Base-by-base conservation (phyloP, 2,329 filamentous ascomycete genomes). In the Karstenula rhodostoma region DNA sequence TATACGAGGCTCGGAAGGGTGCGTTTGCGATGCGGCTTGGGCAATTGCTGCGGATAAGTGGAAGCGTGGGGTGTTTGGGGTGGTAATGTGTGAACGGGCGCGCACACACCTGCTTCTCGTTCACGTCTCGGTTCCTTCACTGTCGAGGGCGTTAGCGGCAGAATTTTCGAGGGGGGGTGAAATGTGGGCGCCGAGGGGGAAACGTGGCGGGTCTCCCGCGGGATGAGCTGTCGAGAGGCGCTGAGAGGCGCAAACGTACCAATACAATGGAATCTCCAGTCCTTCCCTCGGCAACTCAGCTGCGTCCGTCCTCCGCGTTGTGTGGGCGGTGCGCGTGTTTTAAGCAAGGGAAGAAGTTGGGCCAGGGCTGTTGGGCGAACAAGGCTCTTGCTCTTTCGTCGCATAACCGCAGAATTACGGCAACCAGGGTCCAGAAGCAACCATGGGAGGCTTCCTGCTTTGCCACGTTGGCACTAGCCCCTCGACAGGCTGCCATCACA, bases 261-360 rank as follows among this genome's bases (percentile, higher is more conserved):
- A n/a, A 63, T 67, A 67, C 70, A 63, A 54, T 59, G 47, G 29
- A 67, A 58, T 71, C 75, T 74, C 73, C 76, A 73, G 61, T 67
- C 74, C 75, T 75, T 77, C 77, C 77, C 76, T 77, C 77, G 73
- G 74, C 77, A 61, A 74, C 75, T 68, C 75, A 71, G 70, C 75
- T 75, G 68, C 76, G 67, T 71, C 76, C 75, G 66, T 77, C 76
- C 74, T 76, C 73, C 74, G 64, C 65, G 42, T 61, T 57, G 61
- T 59, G 55, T 59, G 57, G 59, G 47, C 57, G 64, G 64, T 66
- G 59, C 60, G 61, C 64, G 40, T 43, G 64, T 62, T 66, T 66
- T 66, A 66, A 52, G 56, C 65, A 54, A 61, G 63, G 60, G 63
- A 63, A 65, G 62, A n/a, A n/a, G n/a, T n/a, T n/a, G 40, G 48